Base-by-base conservation (phyloP, 805 yeast genomes). In the Candida koratica region DNA sequence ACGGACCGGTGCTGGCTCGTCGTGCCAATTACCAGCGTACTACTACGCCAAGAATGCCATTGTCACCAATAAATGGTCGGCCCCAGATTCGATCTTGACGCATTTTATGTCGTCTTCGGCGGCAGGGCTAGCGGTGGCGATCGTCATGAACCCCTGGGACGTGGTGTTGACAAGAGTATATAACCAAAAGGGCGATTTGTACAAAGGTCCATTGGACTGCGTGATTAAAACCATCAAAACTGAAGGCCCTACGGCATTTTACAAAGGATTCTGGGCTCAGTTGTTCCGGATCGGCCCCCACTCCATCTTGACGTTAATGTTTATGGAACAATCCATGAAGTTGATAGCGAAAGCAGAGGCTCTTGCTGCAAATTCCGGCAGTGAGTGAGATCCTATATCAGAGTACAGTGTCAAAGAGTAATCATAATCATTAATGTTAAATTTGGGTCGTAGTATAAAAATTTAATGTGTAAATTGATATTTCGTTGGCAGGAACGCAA, bases 121-220 rank as follows among this genome's bases (percentile, higher is more conserved):
- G 44, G 81, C 96, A 6, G 98, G 98, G 29, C 56, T 88, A 26
- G 96, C 96, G 49, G 97, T 93, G 20, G 89, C 94, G 34, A 69
- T 89, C 14, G 95, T 86, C 20, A 90, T 93, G 97, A 93, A 89
- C 58, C 97, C 98, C 11, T 88, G 96, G 77, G 98, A 93, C 60
- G 97, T 93, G 29, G 74, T 93, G 35, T 69, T 93, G 62, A 93
- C 98, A 1, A 77, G 98, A 66, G 82, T 93, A 58, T 93, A 90
- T 64, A 93, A 93, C 61, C 97, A 93, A 59, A 84, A 81, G 60
- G 96, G 95, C 32, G 73, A 84, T 52, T 73, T 84, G 36, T 93
- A 93, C 63, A 71, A 67, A 34, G 95, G 95, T 7, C 94, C 96
- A 1, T 47, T 88, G 16, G 98, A 93, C 61, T 93, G 98, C 68